These are phyloP conservation scores for Bruguiera gymnorhiza DNA, from an alignment of 345 rosid species.

Conservation along the genomic window DNA sequence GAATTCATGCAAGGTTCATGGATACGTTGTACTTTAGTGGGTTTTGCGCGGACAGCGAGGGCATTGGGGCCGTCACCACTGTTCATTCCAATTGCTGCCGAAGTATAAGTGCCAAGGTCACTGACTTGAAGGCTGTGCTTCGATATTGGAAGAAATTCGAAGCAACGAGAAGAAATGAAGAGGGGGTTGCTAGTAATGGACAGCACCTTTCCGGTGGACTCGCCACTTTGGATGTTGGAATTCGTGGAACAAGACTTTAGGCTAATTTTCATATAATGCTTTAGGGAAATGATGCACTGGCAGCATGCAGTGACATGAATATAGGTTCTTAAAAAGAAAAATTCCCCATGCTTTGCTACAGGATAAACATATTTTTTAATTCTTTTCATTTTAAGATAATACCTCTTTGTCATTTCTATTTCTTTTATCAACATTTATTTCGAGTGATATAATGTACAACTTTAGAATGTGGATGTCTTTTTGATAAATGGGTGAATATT, in stretches of 20 bases:
- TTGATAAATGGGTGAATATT: too few species aligned
- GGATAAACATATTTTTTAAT: too few species aligned
- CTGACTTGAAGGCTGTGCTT: slow-evolving; percentile 18
- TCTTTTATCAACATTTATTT: too few species aligned
- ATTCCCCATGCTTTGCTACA: too few species aligned
- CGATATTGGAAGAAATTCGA: slow-evolving; percentile 21
- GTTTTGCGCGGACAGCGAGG: slow-evolving; percentile 24
- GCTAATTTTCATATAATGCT: too few species aligned
- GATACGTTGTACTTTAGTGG: slow-evolving; percentile 25
- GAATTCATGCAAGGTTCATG: slow-evolving; percentile 16
- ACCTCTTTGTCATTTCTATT: too few species aligned
- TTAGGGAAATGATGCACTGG: too few species aligned
- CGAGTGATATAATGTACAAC: too few species aligned
- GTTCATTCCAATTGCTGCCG: slow-evolving; percentile 31
- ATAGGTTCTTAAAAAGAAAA: too few species aligned
- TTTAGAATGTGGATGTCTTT: too few species aligned
- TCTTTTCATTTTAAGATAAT: too few species aligned
- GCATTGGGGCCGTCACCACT: slow-evolving; percentile 13
- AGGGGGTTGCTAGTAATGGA: neutral
- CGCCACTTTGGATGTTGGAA: slow-evolving; percentile 15
- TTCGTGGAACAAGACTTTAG: slow-evolving; percentile 8
- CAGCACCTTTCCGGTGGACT: slow-evolving; percentile 16
- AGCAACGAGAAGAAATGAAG: neutral
- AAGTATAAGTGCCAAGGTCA: slow-evolving; percentile 24
- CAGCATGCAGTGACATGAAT: too few species aligned